Evolutionary conservation across 2,329 filamentous ascomycete genomes (phyloP).

Genomic region (Colletotrichum spaethianum): DNA sequence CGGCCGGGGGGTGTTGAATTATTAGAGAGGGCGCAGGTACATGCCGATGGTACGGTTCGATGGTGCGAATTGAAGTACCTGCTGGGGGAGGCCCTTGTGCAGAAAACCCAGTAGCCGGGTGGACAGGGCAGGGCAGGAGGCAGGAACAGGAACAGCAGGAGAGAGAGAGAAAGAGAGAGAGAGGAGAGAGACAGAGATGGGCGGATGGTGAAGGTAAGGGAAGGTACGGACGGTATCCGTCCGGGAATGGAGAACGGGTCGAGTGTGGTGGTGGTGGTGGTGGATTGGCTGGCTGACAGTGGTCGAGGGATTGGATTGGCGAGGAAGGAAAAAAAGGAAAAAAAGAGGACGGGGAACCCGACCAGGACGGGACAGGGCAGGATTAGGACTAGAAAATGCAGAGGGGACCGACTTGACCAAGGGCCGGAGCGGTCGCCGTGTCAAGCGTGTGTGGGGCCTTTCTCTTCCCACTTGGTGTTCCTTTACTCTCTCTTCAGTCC

Average conservation of each 20-base stretch:
- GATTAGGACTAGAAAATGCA: constrained; percentile 11
- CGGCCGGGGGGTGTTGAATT: constrained; percentile 38
- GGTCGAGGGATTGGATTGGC: not conserved
- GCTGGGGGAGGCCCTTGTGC: constrained; percentile 25
- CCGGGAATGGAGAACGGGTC: constrained; percentile 4
- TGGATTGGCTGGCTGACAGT: constrained; percentile 1
- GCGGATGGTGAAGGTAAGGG: not conserved
- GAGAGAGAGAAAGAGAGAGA: not conserved
- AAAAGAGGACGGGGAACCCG: not conserved
- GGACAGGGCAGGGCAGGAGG: constrained; percentile 29
- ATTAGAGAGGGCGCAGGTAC: constrained; percentile 29
- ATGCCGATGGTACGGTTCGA: constrained; percentile 7
- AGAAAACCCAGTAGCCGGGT: constrained; percentile 37
- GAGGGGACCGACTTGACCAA: not conserved
- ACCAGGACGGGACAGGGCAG: constrained; percentile 16
- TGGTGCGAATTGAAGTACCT: constrained; percentile 20
- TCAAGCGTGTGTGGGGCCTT: constrained; percentile 21
- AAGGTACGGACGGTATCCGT: constrained; percentile 4
- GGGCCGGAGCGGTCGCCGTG: constrained; percentile 30
- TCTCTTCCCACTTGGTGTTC: not conserved
- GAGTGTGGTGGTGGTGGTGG: not conserved
- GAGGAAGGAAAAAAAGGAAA: not conserved
- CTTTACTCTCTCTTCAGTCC: not conserved
- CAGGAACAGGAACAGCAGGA: constrained; percentile 21
- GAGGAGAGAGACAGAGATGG: not conserved